Evolutionary conservation across 768 basidiomycete genomes (phyloP), one percentile per base, ranked within the genome.

Genomic region (Pulveroboletus frians): DNA sequence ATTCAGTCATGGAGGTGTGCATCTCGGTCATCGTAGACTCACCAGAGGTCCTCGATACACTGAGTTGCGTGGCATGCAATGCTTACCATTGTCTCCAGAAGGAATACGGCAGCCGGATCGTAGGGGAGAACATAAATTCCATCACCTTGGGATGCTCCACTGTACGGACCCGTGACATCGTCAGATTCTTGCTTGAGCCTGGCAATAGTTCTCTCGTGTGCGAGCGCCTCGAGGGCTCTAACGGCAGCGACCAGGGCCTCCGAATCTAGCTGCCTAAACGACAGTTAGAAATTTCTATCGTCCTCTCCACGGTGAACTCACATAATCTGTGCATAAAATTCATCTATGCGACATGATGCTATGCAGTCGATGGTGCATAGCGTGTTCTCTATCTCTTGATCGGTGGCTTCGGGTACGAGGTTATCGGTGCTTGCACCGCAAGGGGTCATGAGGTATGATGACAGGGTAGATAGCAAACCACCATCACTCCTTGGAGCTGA

Each of bases 331-430:
- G 78, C 82, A 69, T 98, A 98, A 2, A 99, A 75, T 63, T 96
- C 92, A 56, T 99, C 96, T 31, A 99, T 71, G 31, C 88, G 83
- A 67, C 96, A 99, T 15, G 92, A 89, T 3, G 84, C 84, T 50
- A 99, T 85, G 64, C 94, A 97, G 63, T 99, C 96, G 40, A 98
- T 88, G 5, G 95, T 87, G 53, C 89, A 94, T 3, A 99, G 73
- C 0, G 96, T 97, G 51, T 84, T 94, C 69, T 98, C 96, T 17
- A 98, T 75, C 58, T 98, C 93, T 34, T 82, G 77, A 21, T 93
- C 90, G 0, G 88, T 93, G n/a, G 90, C 88, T 59, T 91, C 88
- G 2, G 88, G 84, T 2, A 90, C 78, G n/a, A 84, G 68, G 20
- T 79, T 73, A n/a, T 95, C 92, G 5, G 79, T 73, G 57, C 79